phyloP scores from a whole-genome alignment of 176 grass and related monocot species.

The Avena sativa region DNA sequence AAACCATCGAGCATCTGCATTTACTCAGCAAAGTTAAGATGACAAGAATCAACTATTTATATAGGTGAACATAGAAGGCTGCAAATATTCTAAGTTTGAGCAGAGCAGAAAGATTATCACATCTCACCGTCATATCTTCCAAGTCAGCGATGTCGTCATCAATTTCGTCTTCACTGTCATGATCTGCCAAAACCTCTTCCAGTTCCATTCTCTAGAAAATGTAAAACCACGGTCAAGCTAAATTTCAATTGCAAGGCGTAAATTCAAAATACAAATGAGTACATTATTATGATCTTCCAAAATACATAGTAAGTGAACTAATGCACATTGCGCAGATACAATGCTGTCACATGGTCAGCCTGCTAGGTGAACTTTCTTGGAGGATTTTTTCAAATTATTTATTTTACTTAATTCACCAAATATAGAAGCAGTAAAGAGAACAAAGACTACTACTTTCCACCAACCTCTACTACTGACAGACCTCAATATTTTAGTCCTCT shows the following conservation, averaged over 20 bases:
- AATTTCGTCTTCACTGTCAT: constrained; percentile 93
- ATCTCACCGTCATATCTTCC: constrained; percentile 83
- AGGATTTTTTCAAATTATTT: constrained; percentile 11
- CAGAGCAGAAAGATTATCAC: constrained; percentile 34
- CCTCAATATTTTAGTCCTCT: not conserved
- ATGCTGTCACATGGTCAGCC: constrained; percentile 1
- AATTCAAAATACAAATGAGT: not conserved
- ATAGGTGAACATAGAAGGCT: constrained; percentile 14
- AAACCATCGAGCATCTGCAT: constrained; percentile 92
- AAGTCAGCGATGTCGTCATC: constrained; percentile 92
- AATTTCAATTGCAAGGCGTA: constrained; percentile 22
- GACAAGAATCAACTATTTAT: constrained; percentile 9
- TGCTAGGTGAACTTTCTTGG: constrained; percentile 21
- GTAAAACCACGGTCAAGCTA: constrained; percentile 11
- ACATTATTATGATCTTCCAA: not conserved
- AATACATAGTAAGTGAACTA: not conserved
- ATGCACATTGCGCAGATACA: not conserved
- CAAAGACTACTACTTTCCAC: not conserved
- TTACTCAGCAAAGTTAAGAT: constrained; percentile 27
- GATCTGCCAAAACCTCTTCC: constrained; percentile 76
- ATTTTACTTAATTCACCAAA: constrained; percentile 11
- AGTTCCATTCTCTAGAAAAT: constrained; percentile 72
- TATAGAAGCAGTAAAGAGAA: not conserved
- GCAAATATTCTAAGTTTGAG: constrained; percentile 8
- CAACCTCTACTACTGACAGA: not conserved